A percentile compares a stretch with the other conserved stretches of the same genome.
phyloP scores from a whole-genome alignment of 495 filamentous ascomycete species.

The Chaetomium cochliodes region DNA sequence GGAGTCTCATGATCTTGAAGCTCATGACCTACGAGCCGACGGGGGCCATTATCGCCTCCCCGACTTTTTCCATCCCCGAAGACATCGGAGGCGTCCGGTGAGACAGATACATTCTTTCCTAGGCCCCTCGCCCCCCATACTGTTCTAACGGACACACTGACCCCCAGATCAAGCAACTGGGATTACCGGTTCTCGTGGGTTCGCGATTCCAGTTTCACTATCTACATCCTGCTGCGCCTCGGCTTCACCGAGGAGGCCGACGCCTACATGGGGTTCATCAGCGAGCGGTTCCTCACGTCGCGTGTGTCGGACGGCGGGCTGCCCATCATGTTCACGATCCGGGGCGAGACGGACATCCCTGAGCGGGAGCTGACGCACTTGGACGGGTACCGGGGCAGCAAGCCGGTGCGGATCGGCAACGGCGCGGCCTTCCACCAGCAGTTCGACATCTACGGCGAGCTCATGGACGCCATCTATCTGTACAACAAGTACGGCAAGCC shows the following conservation, averaged over 20 bases:
- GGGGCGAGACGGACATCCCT: slow-evolving; percentile 68
- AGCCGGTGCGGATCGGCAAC: slow-evolving; percentile 71
- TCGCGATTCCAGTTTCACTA: slow-evolving; percentile 69
- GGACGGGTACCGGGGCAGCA: slow-evolving; percentile 64
- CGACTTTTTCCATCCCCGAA: slow-evolving; percentile 66
- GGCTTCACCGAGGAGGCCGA: slow-evolving; percentile 73
- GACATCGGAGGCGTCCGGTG: slow-evolving; percentile 62
- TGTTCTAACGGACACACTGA: not conserved
- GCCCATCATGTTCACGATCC: slow-evolving; percentile 76
- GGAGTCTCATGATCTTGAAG: slow-evolving; percentile 69
- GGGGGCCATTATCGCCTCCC: slow-evolving; percentile 50
- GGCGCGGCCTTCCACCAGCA: slow-evolving; percentile 71
- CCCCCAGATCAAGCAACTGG: slow-evolving; percentile 57
- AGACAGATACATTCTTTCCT: slow-evolving; percentile 9
- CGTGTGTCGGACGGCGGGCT: slow-evolving; percentile 51
- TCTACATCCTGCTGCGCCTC: slow-evolving; percentile 71
- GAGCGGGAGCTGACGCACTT: slow-evolving; percentile 64
- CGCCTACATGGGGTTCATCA: slow-evolving; percentile 72
- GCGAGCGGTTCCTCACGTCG: slow-evolving; percentile 58
- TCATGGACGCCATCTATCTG: slow-evolving; percentile 72
- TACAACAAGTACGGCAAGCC: slow-evolving; percentile 78
- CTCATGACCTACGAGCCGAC: slow-evolving; percentile 64
- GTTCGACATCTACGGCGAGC: slow-evolving; percentile 73
- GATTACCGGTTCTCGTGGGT: slow-evolving; percentile 77
- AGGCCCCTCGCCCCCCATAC: not conserved